phyloP scores from a whole-genome alignment of 371 early-diverging fungal genomes.

The Mortierella sp. region DNA sequence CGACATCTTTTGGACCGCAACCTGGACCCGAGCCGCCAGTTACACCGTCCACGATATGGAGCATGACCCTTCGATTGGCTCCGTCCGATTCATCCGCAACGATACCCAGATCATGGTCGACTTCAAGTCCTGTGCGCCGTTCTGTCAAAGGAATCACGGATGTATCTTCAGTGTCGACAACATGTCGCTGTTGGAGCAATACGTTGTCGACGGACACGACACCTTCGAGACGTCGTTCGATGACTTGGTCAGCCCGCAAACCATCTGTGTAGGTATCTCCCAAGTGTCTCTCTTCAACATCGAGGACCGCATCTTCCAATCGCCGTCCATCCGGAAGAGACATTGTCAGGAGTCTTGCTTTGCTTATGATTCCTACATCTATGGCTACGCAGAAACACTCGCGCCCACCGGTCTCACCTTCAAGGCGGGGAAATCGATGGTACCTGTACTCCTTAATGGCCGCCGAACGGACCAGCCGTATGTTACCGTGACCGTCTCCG shows the following conservation, averaged over 20 bases:
- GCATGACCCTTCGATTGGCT: neutral
- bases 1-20: neutral
- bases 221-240: neutral
- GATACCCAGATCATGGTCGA: neutral
- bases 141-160: neutral
- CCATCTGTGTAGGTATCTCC: neutral
- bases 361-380: neutral
- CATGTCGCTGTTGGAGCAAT: neutral
- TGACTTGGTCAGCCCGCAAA: neutral
- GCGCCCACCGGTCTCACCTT: neutral
- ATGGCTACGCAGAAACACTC: neutral
- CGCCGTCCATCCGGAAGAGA: neutral
- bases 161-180: neutral
- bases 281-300: neutral
- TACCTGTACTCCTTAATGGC: neutral
- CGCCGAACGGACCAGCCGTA: neutral
- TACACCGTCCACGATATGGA: neutral
- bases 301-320: neutral
- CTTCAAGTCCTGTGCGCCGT: neutral
- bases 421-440: neutral
- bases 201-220: neutral
- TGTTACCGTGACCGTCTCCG: neutral
- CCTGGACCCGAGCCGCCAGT: neutral
- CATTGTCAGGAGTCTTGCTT: neutral
- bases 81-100: constrained; percentile 1